Conservation (phyloP, 441 rosid genomes). For the Hura crepitans region DNA sequence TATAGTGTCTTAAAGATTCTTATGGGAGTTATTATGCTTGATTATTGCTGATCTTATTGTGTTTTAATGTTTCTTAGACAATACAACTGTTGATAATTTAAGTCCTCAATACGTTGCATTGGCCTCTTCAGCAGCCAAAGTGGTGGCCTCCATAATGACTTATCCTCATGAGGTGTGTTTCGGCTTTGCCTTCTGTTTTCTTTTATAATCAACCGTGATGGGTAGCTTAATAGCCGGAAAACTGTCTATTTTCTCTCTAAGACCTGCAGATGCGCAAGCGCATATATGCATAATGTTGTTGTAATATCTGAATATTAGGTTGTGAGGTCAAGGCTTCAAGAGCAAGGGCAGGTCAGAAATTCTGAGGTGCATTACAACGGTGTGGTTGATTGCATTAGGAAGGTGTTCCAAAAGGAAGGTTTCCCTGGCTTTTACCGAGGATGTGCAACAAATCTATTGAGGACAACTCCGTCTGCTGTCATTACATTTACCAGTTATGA, state of each 20-base stretch:
- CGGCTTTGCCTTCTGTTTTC: background rate
- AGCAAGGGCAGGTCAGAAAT: constrained; percentile 74
- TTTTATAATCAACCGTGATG: background rate
- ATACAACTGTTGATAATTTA: constrained; percentile 53
- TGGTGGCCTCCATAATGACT: constrained; percentile 69
- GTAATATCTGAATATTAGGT: constrained; percentile 45
- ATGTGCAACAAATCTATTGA: constrained; percentile 79
- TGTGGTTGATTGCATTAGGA: constrained; percentile 68
- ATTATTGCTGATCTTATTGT: constrained; percentile 25
- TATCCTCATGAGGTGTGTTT: constrained; percentile 82
- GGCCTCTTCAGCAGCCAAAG: constrained; percentile 79
- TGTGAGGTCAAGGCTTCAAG: constrained; percentile 95
- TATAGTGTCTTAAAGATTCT: constrained; percentile 6
- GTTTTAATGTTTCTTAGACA: constrained; percentile 42
- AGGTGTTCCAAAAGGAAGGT: constrained; percentile 69
- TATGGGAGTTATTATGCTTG: background rate
- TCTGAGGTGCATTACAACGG: constrained; percentile 49
- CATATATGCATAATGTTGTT: background rate
- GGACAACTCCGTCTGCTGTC: constrained; percentile 90
- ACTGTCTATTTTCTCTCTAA: background rate
- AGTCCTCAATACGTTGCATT: constrained; percentile 59
- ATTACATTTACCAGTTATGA: constrained; percentile 92
- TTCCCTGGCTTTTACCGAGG: constrained; percentile 88
- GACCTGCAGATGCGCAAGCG: background rate
- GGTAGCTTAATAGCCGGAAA: background rate